Evolutionary conservation across 108 stramenopile genomes (phyloP).

Genomic region (Aureococcus anophagefferens): DNA sequence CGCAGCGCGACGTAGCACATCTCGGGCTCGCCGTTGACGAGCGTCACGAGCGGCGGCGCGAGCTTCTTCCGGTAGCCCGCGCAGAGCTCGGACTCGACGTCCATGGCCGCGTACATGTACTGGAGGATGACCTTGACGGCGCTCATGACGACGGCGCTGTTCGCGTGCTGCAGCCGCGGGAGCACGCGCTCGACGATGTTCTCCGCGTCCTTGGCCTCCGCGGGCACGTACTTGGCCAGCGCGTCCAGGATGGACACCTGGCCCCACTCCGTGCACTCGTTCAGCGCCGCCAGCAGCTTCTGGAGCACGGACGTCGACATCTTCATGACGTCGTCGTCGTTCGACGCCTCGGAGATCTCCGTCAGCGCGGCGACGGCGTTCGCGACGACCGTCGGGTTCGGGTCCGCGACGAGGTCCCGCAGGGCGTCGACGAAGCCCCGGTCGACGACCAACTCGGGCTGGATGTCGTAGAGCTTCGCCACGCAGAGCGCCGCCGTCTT

Average conservation of each 20-base stretch:
- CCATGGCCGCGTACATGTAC: constrained; percentile 73
- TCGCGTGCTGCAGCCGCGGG: constrained; percentile 94
- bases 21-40: constrained; percentile 89
- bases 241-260: constrained; percentile 98
- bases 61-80: constrained; percentile 79
- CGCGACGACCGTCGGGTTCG: constrained; percentile 95
- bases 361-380: constrained; percentile 96
- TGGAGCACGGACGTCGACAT: constrained; percentile 82
- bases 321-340: constrained; percentile 78
- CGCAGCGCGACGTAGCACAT: constrained; percentile 97
- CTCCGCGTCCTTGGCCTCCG: constrained; percentile 85
- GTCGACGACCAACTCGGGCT: constrained; percentile 87
- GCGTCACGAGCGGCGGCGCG: constrained; percentile 95
- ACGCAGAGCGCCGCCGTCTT: constrained; percentile 99
- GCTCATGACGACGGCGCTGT: constrained; percentile 96
- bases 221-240: constrained; percentile 86
- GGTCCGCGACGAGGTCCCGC: constrained; percentile 87
- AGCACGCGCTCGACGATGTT: constrained; percentile 97
- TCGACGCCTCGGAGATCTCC: constrained; percentile 92
- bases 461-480: constrained; percentile 98
- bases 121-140: constrained; percentile 94
- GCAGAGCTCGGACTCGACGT: constrained; percentile 61
- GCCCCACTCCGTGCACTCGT: constrained; percentile 99
- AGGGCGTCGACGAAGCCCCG: constrained; percentile 91
- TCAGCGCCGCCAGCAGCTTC: constrained; percentile 92